Conservation (phyloP, 1,139 yeast species). For the Geotrichum cucujoidarum region DNA sequence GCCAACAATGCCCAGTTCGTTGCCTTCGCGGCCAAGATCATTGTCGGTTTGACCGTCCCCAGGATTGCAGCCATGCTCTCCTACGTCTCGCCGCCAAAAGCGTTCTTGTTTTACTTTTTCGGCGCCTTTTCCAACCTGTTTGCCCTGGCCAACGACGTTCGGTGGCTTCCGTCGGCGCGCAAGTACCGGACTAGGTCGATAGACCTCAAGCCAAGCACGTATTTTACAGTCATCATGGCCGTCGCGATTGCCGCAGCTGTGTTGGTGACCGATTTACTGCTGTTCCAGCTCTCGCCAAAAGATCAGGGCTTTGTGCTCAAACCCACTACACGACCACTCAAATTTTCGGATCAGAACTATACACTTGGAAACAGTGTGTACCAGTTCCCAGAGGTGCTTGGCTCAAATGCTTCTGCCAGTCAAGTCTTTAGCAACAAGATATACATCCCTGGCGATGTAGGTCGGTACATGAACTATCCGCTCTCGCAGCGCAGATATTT, state of each 20-base stretch:
- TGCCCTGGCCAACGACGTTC: constrained; percentile 1
- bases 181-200: neutral
- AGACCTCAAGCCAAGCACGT: neutral
- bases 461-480: neutral
- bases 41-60: neutral
- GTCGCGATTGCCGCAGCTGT: neutral
- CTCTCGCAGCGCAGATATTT: neutral
- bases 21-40: constrained; percentile 6
- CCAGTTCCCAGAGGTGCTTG: neutral
- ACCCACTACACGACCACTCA: neutral
- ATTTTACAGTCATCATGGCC: neutral
- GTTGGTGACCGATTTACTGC: constrained; percentile 4
- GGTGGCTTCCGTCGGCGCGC: constrained; percentile 7
- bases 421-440: constrained; percentile 5
- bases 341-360: neutral
- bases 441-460: neutral
- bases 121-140: constrained; percentile 3
- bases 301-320: neutral
- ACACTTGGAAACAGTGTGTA: neutral
- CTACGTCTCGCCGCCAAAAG: neutral
- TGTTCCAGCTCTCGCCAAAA: constrained; percentile 4
- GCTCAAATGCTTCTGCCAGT: neutral
- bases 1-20: constrained; percentile 1
- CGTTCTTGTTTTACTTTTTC: constrained; percentile 4
- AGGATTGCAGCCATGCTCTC: constrained; percentile 1